Evolutionary conservation across 495 filamentous ascomycete genomes (phyloP).

Genomic region (Astrocystis sublimbata): DNA sequence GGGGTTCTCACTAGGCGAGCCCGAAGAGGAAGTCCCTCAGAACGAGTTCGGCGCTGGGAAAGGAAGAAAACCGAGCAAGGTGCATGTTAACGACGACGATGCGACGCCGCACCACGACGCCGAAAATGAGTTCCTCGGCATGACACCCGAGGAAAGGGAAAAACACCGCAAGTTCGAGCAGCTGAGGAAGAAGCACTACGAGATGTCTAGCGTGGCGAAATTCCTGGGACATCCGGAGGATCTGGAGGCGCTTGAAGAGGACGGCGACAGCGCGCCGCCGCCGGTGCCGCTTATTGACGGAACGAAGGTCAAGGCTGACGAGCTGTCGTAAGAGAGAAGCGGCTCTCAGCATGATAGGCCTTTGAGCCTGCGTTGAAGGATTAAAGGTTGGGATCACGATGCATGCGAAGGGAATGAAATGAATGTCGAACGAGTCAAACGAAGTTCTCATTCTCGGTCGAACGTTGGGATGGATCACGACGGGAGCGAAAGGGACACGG

Average conservation of each 20-base stretch:
- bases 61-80: constrained; percentile 59
- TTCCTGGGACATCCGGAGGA: constrained; percentile 72
- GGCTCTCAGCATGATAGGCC: no score
- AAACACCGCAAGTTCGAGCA: constrained; percentile 91
- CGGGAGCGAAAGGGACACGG: background rate
- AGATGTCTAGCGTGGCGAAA: constrained; percentile 94
- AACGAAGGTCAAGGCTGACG: constrained; percentile 32
- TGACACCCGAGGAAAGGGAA: constrained; percentile 76
- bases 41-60: constrained; percentile 46
- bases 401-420: background rate
- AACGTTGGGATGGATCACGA: background rate
- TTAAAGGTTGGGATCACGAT: no score
- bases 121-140: constrained; percentile 58
- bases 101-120: constrained; percentile 48
- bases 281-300: constrained; percentile 35
- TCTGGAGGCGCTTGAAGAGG: constrained; percentile 51
- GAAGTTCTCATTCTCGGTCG: background rate
- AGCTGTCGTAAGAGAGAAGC: no score
- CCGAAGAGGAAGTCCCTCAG: constrained; percentile 68
- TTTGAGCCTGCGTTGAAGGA: no score
- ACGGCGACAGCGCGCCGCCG: constrained; percentile 44
- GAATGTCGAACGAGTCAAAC: background rate
- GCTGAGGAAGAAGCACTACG: constrained; percentile 92
- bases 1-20: constrained; percentile 89
- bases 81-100: constrained; percentile 65